phyloP scores from a whole-genome alignment of 2,329 filamentous ascomycete species.

The Ceratocystis lukuohia region DNA sequence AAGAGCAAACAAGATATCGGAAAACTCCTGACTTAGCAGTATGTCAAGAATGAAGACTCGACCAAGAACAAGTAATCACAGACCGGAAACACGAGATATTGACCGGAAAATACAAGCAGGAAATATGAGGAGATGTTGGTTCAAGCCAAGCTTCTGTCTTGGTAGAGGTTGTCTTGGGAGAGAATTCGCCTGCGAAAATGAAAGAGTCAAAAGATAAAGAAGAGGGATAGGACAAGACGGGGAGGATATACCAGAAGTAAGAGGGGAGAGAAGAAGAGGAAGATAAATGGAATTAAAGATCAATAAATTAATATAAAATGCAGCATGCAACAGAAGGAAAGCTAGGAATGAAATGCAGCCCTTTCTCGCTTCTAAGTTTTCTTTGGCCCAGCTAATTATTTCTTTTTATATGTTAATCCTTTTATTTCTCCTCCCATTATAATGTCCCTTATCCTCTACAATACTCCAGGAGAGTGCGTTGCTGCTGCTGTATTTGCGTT shows the following conservation, averaged over 20 bases:
- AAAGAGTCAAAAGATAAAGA: neutral
- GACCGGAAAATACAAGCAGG: no score
- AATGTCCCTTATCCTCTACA: no score
- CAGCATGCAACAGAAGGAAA: neutral
- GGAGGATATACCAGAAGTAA: neutral
- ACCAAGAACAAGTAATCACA: neutral
- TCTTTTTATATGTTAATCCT: neutral
- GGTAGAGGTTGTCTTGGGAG: no score
- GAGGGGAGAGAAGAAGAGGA: neutral
- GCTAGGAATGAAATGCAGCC: neutral
- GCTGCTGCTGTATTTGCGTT: neutral
- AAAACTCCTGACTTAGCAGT: neutral
- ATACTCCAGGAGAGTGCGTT: neutral
- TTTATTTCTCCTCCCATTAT: neutral
- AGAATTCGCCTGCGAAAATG: no score
- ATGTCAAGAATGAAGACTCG: neutral
- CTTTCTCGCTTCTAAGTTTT: neutral
- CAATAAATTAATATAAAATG: neutral
- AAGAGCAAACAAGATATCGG: neutral
- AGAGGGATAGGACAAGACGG: neutral
- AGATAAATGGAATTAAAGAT: neutral
- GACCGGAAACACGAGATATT: neutral
- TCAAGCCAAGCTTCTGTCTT: no score
- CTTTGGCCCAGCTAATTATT: neutral
- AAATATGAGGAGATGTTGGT: no score